Evolutionary conservation across 768 basidiomycete genomes (phyloP), one percentile per base, ranked within the genome.

Genomic region (Tephrocybe sp.): DNA sequence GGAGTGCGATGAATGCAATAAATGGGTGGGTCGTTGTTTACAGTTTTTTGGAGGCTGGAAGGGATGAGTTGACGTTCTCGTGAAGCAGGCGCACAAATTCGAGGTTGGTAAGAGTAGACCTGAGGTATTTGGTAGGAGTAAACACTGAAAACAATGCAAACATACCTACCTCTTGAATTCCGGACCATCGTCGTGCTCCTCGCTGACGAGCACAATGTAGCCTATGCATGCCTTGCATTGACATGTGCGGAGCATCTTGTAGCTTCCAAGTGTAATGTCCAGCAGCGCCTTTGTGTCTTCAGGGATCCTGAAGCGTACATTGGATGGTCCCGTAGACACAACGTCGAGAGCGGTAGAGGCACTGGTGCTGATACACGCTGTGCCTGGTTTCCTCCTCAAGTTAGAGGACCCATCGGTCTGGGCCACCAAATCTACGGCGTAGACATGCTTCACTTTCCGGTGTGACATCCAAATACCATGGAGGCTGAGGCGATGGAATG

Each of bases 11-110:
- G 66, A 98, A 99, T 1, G 91, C 90, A 40, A 99, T 76, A 53
- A 95, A 95, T 0, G 96, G 97, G 60, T 89, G 97, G 0, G 94
- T 92, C 1, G 94, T 93, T 2, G 87, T 86, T 61, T 90, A 84
- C 1, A 98, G 72, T 63, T 89, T 90, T 60, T 87, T 80, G 11
- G 83, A 72, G 32, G 73, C 74, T 75, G 46, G 11, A 12, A 16
- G 32, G 24, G 30, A 22, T 27, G 24, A 50, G 39, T 8, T 71
- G n/a, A n/a, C 73, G 64, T 93, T 87, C 27, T 87, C 84, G 41
- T 79, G 76, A 19, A 97, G 72, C 2, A 81, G 65, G 21, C 77
- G 78, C 6, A 94, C 80, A 37, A 98, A 77, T 8, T 75, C 70
- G 2, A 83, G 69, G 60, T 96, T 84, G 1, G 87, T 86, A 15